Percentiles rank a stretch among this genome's conserved stretches.
Conservation (phyloP, 1,284 basidiomycete species). For the Pseudozyma tsukubaensis region DNA sequence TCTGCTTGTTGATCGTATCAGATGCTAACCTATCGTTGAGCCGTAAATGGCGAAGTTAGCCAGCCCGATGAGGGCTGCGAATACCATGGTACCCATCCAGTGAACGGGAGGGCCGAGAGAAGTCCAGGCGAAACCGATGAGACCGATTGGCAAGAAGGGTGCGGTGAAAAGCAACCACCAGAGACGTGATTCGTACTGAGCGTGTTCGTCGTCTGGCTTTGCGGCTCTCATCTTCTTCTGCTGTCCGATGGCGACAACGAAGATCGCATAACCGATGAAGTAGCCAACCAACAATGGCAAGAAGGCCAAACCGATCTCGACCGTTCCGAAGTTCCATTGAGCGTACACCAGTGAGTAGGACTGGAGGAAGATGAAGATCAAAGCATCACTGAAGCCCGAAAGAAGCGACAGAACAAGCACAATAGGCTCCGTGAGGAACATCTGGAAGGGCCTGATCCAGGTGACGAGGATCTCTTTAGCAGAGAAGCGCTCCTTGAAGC, state of each 20-base stretch:
- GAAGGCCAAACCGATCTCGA: constrained; percentile 64
- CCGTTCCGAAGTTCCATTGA: constrained; percentile 69
- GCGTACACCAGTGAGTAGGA: constrained; percentile 69
- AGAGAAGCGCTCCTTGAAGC: constrained; percentile 65
- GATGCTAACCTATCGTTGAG: constrained; percentile 69
- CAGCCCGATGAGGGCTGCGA: constrained; percentile 68
- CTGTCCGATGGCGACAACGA: constrained; percentile 65
- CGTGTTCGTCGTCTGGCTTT: constrained; percentile 51
- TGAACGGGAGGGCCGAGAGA: constrained; percentile 69
- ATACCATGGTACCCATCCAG: constrained; percentile 71
- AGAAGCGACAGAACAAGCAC: constrained; percentile 70
- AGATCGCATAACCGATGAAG: constrained; percentile 70
- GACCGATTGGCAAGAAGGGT: constrained; percentile 69
- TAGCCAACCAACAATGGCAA: constrained; percentile 70
- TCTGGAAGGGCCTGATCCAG: constrained; percentile 69
- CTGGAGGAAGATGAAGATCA: constrained; percentile 71
- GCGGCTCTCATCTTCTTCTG: constrained; percentile 65
- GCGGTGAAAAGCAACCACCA: constrained; percentile 69
- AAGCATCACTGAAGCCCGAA: constrained; percentile 69
- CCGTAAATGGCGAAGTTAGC: constrained; percentile 68
- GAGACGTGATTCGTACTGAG: constrained; percentile 69
- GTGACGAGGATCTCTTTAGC: constrained; percentile 67
- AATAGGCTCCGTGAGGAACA: constrained; percentile 70
- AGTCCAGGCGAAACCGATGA: constrained; percentile 71
- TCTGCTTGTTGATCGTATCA: no score